phyloP scores from a whole-genome alignment of 148 eudicot genomes.

The Mesembryanthemum crystallinum region DNA sequence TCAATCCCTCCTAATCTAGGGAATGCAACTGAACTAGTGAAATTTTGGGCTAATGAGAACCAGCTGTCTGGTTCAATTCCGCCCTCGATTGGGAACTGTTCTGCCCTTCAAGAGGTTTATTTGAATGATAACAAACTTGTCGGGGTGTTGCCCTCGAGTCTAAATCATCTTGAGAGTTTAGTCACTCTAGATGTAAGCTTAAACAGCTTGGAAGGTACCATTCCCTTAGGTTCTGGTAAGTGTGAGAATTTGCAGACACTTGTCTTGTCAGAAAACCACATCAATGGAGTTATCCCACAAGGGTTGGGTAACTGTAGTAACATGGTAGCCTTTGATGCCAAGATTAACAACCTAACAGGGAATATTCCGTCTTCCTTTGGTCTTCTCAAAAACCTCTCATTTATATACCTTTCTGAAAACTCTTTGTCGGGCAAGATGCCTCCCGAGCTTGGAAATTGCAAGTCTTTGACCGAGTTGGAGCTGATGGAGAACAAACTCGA shows the following conservation, averaged over 20 bases:
- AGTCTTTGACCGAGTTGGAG: constrained; percentile 38
- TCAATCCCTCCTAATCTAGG: constrained; percentile 57
- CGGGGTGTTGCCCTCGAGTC: constrained; percentile 54
- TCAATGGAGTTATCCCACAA: constrained; percentile 46
- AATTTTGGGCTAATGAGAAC: constrained; percentile 41
- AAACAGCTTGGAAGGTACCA: constrained; percentile 47
- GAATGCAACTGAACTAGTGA: constrained; percentile 37
- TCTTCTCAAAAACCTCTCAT: constrained; percentile 34
- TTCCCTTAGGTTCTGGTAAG: constrained; percentile 47
- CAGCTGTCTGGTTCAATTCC: constrained; percentile 55
- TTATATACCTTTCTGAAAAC: constrained; percentile 56
- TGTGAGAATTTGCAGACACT: constrained; percentile 40
- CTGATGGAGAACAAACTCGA: constrained; percentile 53
- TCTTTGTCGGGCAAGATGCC: constrained; percentile 60
- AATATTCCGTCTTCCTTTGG: constrained; percentile 69
- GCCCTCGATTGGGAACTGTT: constrained; percentile 58
- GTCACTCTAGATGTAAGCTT: constrained; percentile 31
- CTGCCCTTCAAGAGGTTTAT: constrained; percentile 25
- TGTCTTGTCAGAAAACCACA: constrained; percentile 51
- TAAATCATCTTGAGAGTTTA: constrained; percentile 47
- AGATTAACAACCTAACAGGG: constrained; percentile 49
- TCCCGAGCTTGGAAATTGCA: constrained; percentile 67
- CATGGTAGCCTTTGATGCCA: constrained; percentile 38
- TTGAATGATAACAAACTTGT: constrained; percentile 42
- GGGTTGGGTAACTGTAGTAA: constrained; percentile 59